These are phyloP conservation scores for Penicillium psychrosexuale DNA, from an alignment of 2,329 filamentous ascomycete genomes.

Conservation along the genomic window DNA sequence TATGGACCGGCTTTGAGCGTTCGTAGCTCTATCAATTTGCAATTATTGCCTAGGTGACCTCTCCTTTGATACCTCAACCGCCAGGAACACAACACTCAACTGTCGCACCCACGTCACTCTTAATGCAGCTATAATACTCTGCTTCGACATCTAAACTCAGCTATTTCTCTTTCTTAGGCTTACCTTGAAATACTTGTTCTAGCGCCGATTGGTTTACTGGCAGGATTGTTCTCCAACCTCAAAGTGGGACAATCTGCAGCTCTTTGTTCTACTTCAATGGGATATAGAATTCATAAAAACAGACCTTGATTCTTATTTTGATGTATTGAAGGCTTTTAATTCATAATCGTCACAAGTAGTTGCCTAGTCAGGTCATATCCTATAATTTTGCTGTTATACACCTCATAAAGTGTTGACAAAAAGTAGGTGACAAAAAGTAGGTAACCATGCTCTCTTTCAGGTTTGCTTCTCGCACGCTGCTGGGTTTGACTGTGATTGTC, in stretches of 20 bases:
- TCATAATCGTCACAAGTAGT: not conserved
- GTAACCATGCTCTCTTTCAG: not conserved
- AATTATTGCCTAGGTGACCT: not conserved
- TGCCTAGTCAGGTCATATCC: not conserved
- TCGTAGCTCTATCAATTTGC: not conserved
- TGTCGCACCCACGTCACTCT: not conserved
- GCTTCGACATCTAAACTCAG: not conserved
- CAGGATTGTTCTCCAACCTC: not conserved
- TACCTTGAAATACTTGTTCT: not conserved
- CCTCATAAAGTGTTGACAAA: not conserved
- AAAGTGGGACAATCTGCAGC: not conserved
- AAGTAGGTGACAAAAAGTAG: not conserved
- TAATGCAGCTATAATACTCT: no score
- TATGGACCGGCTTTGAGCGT: no score
- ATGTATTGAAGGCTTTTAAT: not conserved
- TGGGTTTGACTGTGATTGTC: not conserved
- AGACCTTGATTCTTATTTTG: not conserved
- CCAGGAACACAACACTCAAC: not conserved
- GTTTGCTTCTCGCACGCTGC: not conserved
- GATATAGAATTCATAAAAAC: not conserved
- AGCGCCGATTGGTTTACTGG: not conserved
- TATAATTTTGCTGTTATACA: not conserved
- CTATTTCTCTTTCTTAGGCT: not conserved
- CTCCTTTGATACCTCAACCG: not conserved
- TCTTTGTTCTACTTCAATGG: not conserved